Percentiles rank a stretch among this genome's conserved stretches.
Conservation (phyloP, 257 asterid species). For the Jaltomata sinuosa region DNA sequence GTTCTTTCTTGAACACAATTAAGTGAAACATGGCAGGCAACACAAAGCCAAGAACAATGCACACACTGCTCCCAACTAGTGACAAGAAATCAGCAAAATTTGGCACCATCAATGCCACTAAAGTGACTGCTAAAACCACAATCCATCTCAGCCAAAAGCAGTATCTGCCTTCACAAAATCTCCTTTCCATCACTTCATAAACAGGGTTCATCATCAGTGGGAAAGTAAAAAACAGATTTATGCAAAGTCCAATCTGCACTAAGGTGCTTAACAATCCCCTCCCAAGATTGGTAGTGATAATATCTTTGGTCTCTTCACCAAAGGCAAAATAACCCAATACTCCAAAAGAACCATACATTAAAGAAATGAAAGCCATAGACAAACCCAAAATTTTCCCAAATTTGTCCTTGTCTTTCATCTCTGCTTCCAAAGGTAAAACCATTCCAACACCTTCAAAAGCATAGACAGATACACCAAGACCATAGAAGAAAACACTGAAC, state of each 20-base stretch:
- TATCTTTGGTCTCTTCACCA: not conserved
- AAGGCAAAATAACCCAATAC: not conserved
- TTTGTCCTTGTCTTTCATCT: slow-evolving; percentile 2
- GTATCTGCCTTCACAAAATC: not conserved
- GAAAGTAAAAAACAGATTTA: not conserved
- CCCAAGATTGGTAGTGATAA: not conserved
- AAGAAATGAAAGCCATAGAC: not conserved
- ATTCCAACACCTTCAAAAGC: slow-evolving; percentile 8
- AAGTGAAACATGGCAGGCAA: slow-evolving; percentile 5
- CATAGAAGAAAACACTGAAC: not conserved
- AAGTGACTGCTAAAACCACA: not conserved
- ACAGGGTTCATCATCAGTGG: slow-evolving; percentile 3
- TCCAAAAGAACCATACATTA: not conserved
- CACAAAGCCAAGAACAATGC: not conserved
- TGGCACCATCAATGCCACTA: not conserved
- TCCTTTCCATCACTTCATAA: slow-evolving; percentile 1
- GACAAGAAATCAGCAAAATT: slow-evolving; percentile 7
- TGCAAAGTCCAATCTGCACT: slow-evolving; percentile 3
- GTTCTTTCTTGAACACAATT: not conserved
- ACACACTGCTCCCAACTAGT: slow-evolving; percentile 1
- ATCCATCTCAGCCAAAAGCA: not conserved
- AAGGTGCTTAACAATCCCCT: not conserved
- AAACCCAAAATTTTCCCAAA: slow-evolving; percentile 1
- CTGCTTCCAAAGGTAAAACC: slow-evolving; percentile 7
- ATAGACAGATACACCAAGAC: slow-evolving; percentile 2